Evolutionary conservation across 1,284 basidiomycete genomes (phyloP), one percentile per base, ranked within the genome.

Genomic region (Rhodotorula sp.): DNA sequence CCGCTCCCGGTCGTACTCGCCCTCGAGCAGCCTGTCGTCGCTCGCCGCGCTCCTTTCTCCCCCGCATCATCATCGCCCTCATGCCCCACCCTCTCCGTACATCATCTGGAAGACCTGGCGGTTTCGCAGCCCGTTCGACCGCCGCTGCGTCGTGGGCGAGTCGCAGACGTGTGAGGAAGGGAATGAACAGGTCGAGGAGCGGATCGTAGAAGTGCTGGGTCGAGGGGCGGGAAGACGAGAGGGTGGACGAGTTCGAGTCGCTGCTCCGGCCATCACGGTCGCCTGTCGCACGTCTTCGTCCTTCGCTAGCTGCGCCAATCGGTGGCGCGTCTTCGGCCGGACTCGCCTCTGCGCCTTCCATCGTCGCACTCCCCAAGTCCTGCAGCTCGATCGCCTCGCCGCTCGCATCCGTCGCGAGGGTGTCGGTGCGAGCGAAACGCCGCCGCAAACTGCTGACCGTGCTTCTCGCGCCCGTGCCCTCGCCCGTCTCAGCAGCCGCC

Each of bases 121-220:
- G 71, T 16, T 67, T 64, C 15, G 74, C 69, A 9, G 74, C 74
- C 20, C 61, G 64, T 15, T 60, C 69, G n/a, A 75, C 65, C 20
- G 72, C 74, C 6, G 74, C 74, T 22, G 65, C 65, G 56, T 75
- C 70, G 69, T 75, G 74, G 13, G 74, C 74, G 18, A 51, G 51
- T 9, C 74, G 74, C 22, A 75, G 60, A 5, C 62, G 68, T 10
- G 58, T 31, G 48, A 75, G 58, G 67, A 73, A 73, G 31, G 71
- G 67, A 7, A 48, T 26, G 24, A 75, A 65, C 44, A 64, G 51
- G 63, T 62, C 30, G 31, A 58, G 22, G 47, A 62, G 53, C 44
- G 61, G 61, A 20, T 28, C 26, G 52, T 62, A 57, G 26, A 24
- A 63, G 59, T 70, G 71, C 15, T 69, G 59, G 22, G 68, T 44